A percentile compares a stretch with the other conserved stretches of the same genome.
These are phyloP conservation scores for Aspergillus floridensis DNA, from an alignment of 2,329 filamentous ascomycete genomes.

Conservation along the genomic window DNA sequence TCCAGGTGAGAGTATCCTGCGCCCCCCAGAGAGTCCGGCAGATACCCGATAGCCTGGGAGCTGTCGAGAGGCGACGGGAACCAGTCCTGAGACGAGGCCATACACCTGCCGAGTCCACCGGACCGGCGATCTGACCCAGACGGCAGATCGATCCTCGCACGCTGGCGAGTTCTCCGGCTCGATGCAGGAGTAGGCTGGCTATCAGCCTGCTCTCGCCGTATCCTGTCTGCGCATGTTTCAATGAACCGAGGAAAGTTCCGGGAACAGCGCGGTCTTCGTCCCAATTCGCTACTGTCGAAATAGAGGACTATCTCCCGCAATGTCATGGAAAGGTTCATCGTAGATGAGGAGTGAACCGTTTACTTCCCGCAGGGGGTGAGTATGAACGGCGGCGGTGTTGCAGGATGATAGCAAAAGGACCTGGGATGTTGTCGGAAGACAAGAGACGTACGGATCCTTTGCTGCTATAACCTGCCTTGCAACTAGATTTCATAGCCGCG, in stretches of 20 bases:
- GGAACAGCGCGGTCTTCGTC: slow-evolving; percentile 2
- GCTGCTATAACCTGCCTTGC: too few species aligned
- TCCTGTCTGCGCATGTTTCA: not conserved
- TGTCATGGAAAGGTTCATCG: too few species aligned
- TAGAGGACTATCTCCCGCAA: not conserved
- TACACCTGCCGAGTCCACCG: not conserved
- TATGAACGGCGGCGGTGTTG: too few species aligned
- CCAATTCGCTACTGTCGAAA: slow-evolving; percentile 8
- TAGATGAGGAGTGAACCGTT: too few species aligned
- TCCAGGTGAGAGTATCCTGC: slow-evolving; percentile 6
- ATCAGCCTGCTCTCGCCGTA: slow-evolving; percentile 13
- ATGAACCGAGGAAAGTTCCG: not conserved
- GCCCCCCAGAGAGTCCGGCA: slow-evolving; percentile 3
- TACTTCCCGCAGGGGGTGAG: too few species aligned
- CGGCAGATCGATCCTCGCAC: not conserved
- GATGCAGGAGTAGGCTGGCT: slow-evolving; percentile 7
- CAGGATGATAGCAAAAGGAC: too few species aligned
- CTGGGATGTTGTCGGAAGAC: too few species aligned
- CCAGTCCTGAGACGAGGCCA: not conserved
- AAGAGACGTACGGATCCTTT: too few species aligned
- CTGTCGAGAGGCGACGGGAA: slow-evolving; percentile 7
- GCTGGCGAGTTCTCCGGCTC: not conserved
- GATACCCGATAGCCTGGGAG: not conserved
- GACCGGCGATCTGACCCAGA: slow-evolving; percentile 7
- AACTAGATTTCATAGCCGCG: too few species aligned